Evolutionary conservation across 495 filamentous ascomycete genomes (phyloP), one percentile per base, ranked within the genome.

Genomic region (Astrothelium subdiscretum): DNA sequence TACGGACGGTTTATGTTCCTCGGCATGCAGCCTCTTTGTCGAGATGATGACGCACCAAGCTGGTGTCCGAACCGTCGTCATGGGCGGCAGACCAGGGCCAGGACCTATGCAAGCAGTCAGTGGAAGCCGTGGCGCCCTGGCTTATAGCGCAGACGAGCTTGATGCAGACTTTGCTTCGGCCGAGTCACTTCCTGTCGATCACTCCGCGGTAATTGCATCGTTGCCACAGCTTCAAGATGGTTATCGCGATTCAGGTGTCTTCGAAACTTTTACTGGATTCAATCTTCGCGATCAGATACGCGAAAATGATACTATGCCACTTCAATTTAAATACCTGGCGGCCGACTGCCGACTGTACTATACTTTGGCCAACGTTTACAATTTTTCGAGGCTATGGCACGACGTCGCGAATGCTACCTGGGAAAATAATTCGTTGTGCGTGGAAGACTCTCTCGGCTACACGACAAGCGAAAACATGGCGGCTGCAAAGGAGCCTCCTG

Each of bases 1-100:
- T 24, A 70, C 77, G 22, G 80, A 84, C 62, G 76, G 76, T 31
- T 59, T 75, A 38, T 84, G 81, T 66, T 70, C 71, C 20, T 81
- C 77, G 0, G 70, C 81, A 38, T 84, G 80, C 66, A 69, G 76
- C 1, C 67, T 80, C 18, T 83, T 84, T 66, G 69, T 76, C 29
- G 81, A 84, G 68, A 70, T 80, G 62, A 80, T 84, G 78, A 48
- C 12, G 12, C 73, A 60, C 63, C 61, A 78, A 20, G 48, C 70
- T 67, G 78, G 72, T 31, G 80, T 80, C 4, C 70, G 73, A 6
- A 76, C 74, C 26, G 70, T 84, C 18, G 78, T 74, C n/a, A 71
- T 77, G 20, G 81, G 81, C 42, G 81, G 81, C 0, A 72, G 69
- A 1, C 78, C 81, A 2, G 2, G 51, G 3, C n/a, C n/a, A 1